A percentile compares a stretch with the other conserved stretches of the same genome.
These are phyloP conservation scores for Striga asiatica DNA, from an alignment of 257 asterid genomes.

Conservation along the genomic window DNA sequence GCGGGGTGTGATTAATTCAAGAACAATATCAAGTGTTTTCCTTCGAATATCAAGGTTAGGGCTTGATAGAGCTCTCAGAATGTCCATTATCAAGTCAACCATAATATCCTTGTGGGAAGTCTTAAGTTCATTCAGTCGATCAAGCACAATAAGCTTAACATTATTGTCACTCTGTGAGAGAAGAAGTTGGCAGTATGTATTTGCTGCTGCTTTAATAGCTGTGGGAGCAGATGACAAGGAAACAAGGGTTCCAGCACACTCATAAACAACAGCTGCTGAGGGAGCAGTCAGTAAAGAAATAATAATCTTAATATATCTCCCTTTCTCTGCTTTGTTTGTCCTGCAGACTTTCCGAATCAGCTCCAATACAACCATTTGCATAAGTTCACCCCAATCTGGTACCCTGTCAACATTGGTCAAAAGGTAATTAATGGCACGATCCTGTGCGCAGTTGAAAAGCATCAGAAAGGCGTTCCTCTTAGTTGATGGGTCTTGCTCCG, in stretches of 20 bases:
- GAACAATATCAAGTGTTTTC: constrained; percentile 93
- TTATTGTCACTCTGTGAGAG: constrained; percentile 90
- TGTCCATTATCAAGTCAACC: constrained; percentile 96
- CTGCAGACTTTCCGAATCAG: constrained; percentile 88
- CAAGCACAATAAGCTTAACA: constrained; percentile 90
- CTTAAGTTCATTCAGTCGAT: constrained; percentile 83
- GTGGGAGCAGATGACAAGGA: constrained; percentile 96
- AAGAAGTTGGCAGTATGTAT: constrained; percentile 92
- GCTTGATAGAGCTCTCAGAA: constrained; percentile 87
- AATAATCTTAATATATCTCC: constrained; percentile 84
- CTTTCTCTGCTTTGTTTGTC: constrained; percentile 86
- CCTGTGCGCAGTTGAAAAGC: constrained; percentile 94
- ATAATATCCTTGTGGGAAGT: constrained; percentile 70
- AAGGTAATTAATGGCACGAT: constrained; percentile 80
- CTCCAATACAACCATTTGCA: constrained; percentile 96
- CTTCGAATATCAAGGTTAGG: constrained; percentile 87
- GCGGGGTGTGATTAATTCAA: constrained; percentile 81
- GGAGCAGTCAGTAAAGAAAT: constrained; percentile 72
- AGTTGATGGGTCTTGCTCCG: constrained; percentile 86
- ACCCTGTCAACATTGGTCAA: constrained; percentile 68
- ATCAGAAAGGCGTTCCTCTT: constrained; percentile 92
- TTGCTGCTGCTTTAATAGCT: constrained; percentile 93
- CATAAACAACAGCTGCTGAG: constrained; percentile 88
- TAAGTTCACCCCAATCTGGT: constrained; percentile 81
- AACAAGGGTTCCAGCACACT: constrained; percentile 98